Evolutionary conservation across 73 alveolate genomes (phyloP).

Genomic region (Halteria grandinella): DNA sequence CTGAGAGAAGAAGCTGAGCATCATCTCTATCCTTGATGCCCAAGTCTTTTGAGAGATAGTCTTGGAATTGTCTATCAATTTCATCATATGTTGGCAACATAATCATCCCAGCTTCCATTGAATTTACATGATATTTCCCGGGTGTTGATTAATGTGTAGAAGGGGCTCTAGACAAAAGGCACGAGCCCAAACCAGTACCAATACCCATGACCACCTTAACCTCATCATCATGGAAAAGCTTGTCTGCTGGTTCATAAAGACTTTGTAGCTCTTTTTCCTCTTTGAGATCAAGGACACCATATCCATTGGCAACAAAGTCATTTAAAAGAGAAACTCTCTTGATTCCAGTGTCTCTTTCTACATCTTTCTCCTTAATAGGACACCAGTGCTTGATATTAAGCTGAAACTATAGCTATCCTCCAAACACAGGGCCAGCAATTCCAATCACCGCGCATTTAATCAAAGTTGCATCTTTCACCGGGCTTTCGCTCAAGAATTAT

Average conservation of each 20-base stretch:
- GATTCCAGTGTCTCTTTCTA: constrained; percentile 60
- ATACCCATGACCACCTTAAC: constrained; percentile 69
- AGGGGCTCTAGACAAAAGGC: constrained; percentile 60
- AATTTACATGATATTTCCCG: constrained; percentile 56
- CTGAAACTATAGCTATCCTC: constrained; percentile 51
- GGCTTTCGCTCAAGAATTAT: too few species aligned
- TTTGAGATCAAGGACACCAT: constrained; percentile 71
- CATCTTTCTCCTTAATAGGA: constrained; percentile 54
- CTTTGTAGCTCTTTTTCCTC: constrained; percentile 54
- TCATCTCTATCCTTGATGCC: neutral
- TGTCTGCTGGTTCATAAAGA: constrained; percentile 42
- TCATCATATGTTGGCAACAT: constrained; percentile 2
- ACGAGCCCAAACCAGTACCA: constrained; percentile 81
- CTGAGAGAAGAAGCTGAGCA: neutral
- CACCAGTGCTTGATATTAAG: constrained; percentile 75
- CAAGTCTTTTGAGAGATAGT: neutral
- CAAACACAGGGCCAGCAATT: constrained; percentile 76
- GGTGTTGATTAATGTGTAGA: constrained; percentile 42
- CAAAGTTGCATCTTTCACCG: too few species aligned
- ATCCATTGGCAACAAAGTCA: constrained; percentile 81
- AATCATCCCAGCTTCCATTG: constrained; percentile 65
- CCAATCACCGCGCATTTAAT: constrained; percentile 85
- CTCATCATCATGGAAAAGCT: constrained; percentile 36
- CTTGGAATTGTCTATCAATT: constrained; percentile 26
- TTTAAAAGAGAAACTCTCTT: constrained; percentile 64